Evolutionary conservation across 768 basidiomycete genomes (phyloP).

Genomic region (Amanita molliuscula): DNA sequence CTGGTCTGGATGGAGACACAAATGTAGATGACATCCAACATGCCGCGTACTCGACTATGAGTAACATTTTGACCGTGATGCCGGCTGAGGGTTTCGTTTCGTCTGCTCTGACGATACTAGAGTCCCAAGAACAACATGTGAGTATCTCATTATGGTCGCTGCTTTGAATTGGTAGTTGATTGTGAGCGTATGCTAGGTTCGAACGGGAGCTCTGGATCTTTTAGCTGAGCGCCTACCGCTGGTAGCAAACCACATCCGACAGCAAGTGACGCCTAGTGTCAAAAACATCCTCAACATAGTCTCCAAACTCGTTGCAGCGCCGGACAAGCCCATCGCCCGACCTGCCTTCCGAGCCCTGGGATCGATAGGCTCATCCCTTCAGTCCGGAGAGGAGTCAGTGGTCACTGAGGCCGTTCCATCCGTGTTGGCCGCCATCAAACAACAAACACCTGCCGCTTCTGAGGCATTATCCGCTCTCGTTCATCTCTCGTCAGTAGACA

Average conservation of each 20-base stretch:
- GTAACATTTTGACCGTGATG: conserved; percentile 49
- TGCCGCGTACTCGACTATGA: conserved; percentile 41
- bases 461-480: conserved; percentile 45
- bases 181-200: conserved; percentile 30
- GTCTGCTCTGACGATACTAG: conserved; percentile 44
- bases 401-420: conserved; percentile 51
- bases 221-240: conserved; percentile 55
- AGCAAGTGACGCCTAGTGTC: conserved; percentile 36
- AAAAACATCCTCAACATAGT: conserved; percentile 42
- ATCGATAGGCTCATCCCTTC: conserved; percentile 46
- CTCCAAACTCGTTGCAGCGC: conserved; percentile 33
- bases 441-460: conserved; percentile 20
- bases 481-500: conserved; percentile 45
- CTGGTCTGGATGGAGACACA: conserved; percentile 18
- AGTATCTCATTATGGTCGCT: conserved; percentile 9
- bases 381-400: conserved; percentile 54
- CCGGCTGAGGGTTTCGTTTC: conserved; percentile 60
- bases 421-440: conserved; percentile 38
- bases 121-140: conserved; percentile 43
- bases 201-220: conserved; percentile 59
- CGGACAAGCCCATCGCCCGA: conserved; percentile 27
- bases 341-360: conserved; percentile 53
- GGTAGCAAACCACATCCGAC: conserved; percentile 47
- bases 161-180: background rate
- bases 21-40: conserved; percentile 34